These are phyloP conservation scores for Aspergillus niger DNA, from an alignment of 2,329 filamentous ascomycete genomes.

Conservation along the genomic window DNA sequence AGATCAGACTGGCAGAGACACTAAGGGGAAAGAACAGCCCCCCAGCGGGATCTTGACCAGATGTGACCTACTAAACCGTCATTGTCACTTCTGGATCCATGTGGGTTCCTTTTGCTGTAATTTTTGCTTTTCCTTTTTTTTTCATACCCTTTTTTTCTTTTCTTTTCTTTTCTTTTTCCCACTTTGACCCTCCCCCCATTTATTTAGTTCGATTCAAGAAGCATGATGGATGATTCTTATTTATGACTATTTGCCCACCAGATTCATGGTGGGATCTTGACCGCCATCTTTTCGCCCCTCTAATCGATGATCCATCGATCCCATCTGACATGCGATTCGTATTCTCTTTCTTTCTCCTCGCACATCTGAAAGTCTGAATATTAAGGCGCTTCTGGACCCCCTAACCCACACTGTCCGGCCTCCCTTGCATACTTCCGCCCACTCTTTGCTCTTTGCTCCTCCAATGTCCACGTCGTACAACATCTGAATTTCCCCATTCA, in stretches of 20 bases:
- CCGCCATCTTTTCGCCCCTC: neutral
- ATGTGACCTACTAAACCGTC: neutral
- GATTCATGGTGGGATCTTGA: constrained; percentile 1
- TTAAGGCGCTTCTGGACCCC: constrained; percentile 2
- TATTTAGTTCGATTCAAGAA: neutral
- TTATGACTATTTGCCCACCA: neutral
- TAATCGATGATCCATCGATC: constrained; percentile 4
- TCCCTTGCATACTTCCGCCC: constrained; percentile 1
- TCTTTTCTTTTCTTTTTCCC: constrained; percentile 5
- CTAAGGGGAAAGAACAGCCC: neutral
- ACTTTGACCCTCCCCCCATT: neutral
- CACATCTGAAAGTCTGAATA: neutral
- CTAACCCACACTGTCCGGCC: neutral
- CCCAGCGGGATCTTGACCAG: too few species aligned
- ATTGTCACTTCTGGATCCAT: constrained; percentile 4
- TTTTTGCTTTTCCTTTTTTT: constrained; percentile 4
- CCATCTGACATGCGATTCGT: constrained; percentile 8
- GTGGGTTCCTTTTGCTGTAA: neutral
- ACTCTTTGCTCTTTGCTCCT: neutral
- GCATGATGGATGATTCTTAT: neutral
- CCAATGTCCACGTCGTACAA: constrained; percentile 2
- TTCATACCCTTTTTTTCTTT: neutral
- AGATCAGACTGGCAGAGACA: neutral
- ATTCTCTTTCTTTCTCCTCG: neutral
- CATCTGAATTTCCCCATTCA: neutral